phyloP scores from a whole-genome alignment of 176 grass and related monocot genomes.

The Puccinellia tenuiflora region DNA sequence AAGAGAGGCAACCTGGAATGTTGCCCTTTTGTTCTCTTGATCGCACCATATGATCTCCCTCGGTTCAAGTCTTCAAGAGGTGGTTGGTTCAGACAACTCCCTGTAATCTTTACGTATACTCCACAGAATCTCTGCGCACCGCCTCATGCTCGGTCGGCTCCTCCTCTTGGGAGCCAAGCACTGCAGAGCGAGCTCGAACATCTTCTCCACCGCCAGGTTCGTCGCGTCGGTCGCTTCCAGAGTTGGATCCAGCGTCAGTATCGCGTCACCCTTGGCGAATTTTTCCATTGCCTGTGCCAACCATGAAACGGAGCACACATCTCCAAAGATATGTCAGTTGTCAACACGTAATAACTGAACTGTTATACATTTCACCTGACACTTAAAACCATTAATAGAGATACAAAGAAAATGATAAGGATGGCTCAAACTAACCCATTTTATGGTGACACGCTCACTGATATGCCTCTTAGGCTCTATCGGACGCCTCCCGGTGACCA shows the following conservation, averaged over 20 bases:
- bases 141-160: conserved; percentile 60
- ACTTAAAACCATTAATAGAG: background rate
- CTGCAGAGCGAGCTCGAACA: conserved; percentile 52
- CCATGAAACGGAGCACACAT: background rate
- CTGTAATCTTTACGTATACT: conserved; percentile 74
- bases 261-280: conserved; percentile 52
- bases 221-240: conserved; percentile 38
- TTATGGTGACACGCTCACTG: conserved; percentile 54
- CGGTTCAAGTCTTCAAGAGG: conserved; percentile 24
- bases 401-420: background rate
- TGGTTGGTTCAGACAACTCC: conserved; percentile 33
- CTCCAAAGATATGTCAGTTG: background rate
- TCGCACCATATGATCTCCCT: conserved; percentile 22
- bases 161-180: conserved; percentile 61
- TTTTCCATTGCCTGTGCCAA: conserved; percentile 62
- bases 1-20: conserved; percentile 28
- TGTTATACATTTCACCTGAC: background rate
- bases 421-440: conserved; percentile 55
- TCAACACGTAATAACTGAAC: background rate
- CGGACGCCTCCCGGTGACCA: conserved; percentile 57
- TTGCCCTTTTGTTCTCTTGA: conserved; percentile 8
- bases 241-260: conserved; percentile 58
- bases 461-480: conserved; percentile 50
- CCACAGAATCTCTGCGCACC: conserved; percentile 71
- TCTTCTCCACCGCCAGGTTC: conserved; percentile 51